Evolutionary conservation across 345 rosid species (phyloP).

Genomic region (Boechera divaricarpa): DNA sequence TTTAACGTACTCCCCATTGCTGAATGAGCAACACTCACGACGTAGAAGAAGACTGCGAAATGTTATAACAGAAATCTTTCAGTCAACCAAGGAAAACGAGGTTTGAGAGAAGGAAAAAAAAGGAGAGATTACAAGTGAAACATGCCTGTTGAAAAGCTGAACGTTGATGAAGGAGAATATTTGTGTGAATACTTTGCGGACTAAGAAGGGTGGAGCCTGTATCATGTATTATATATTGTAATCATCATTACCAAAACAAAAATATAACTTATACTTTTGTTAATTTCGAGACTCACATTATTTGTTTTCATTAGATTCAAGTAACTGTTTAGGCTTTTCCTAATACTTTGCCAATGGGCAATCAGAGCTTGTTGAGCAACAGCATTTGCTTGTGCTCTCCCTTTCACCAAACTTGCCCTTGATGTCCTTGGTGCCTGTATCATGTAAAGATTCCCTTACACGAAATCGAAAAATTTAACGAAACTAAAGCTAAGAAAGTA

Average conservation of each 20-base stretch:
- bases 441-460: slow-evolving; percentile 21
- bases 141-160: slow-evolving; percentile 95
- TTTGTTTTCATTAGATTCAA: slow-evolving; percentile 74
- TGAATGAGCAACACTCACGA: slow-evolving; percentile 98
- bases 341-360: slow-evolving; percentile 98
- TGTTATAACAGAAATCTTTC: slow-evolving; percentile 20
- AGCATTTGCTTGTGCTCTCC: slow-evolving; percentile 96
- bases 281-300: slow-evolving; percentile 60
- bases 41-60: slow-evolving; percentile 93
- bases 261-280: not conserved
- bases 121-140: slow-evolving; percentile 13
- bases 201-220: slow-evolving; percentile 95
- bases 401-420: slow-evolving; percentile 92
- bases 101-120: not conserved
- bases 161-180: slow-evolving; percentile 98
- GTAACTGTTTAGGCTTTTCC: slow-evolving; percentile 82
- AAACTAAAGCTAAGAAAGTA: not conserved
- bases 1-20: slow-evolving; percentile 96
- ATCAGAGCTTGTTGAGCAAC: slow-evolving; percentile 97
- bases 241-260: slow-evolving; percentile 20
- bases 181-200: slow-evolving; percentile 89
- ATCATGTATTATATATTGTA: slow-evolving; percentile 39
- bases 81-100: slow-evolving; percentile 19
- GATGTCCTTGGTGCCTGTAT: slow-evolving; percentile 96
- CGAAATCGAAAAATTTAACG: not conserved